These are phyloP conservation scores for Hyphopichia khmerensis DNA, from an alignment of 1,139 yeast species.

Conservation along the genomic window DNA sequence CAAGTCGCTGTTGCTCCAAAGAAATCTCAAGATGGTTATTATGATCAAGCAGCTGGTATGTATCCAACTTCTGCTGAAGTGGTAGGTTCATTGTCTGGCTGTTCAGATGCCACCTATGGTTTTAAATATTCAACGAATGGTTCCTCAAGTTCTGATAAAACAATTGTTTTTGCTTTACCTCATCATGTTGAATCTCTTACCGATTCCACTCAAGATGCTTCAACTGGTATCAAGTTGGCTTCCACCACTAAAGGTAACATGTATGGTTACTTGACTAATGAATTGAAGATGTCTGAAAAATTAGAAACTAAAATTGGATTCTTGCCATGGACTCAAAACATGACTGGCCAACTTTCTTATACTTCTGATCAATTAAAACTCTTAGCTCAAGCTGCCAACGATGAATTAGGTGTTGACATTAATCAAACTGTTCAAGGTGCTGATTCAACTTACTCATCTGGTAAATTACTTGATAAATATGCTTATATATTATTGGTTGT, in stretches of 20 bases:
- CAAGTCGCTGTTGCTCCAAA: slow-evolving; percentile 52
- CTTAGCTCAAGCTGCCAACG: slow-evolving; percentile 55
- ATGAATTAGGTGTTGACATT: slow-evolving; percentile 60
- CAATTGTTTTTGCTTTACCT: slow-evolving; percentile 68
- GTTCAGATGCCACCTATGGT: slow-evolving; percentile 47
- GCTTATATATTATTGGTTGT: slow-evolving; percentile 64
- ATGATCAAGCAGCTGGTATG: slow-evolving; percentile 37
- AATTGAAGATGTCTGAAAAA: slow-evolving; percentile 49
- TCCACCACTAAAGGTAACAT: slow-evolving; percentile 69
- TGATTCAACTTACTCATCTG: slow-evolving; percentile 62
- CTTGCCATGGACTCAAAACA: slow-evolving; percentile 55
- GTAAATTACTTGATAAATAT: slow-evolving; percentile 73
- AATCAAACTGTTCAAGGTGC: slow-evolving; percentile 44
- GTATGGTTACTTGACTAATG: slow-evolving; percentile 56
- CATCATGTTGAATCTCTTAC: slow-evolving; percentile 63
- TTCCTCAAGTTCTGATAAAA: slow-evolving; percentile 46
- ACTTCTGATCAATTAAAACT: slow-evolving; percentile 50
- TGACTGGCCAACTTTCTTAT: slow-evolving; percentile 37
- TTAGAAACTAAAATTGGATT: slow-evolving; percentile 53
- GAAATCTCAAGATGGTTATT: slow-evolving; percentile 26
- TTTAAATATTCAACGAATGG: slow-evolving; percentile 57
- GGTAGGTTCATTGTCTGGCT: slow-evolving; percentile 25
- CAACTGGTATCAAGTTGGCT: slow-evolving; percentile 50
- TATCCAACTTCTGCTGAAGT: slow-evolving; percentile 35
- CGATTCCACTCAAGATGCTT: slow-evolving; percentile 26